A percentile compares a stretch with the other conserved stretches of the same genome.
These are phyloP conservation scores for Agroathelia rolfsii DNA, from an alignment of 1,284 basidiomycete genomes.

Conservation along the genomic window DNA sequence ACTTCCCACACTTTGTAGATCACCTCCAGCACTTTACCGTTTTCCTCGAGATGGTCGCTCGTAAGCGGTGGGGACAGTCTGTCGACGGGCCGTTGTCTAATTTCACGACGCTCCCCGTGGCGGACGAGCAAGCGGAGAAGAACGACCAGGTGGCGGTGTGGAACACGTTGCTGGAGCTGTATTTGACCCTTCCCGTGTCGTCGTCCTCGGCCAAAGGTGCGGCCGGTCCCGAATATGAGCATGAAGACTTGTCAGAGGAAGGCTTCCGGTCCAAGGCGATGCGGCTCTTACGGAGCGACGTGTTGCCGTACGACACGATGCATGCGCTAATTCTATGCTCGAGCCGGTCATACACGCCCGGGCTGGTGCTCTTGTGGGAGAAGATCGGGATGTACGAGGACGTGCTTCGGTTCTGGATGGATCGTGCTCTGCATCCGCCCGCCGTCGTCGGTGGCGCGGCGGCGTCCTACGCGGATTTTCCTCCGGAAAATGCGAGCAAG, in stretches of 20 bases:
- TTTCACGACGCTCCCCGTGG: background rate
- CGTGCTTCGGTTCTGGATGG: slow-evolving; percentile 88
- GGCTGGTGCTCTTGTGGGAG: slow-evolving; percentile 88
- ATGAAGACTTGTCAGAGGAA: too few species aligned
- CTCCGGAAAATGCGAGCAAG: slow-evolving; percentile 35
- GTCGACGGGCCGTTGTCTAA: slow-evolving; percentile 32
- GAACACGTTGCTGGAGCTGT: slow-evolving; percentile 94
- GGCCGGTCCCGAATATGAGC: slow-evolving; percentile 5
- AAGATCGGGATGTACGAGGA: slow-evolving; percentile 94
- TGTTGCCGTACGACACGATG: slow-evolving; percentile 78
- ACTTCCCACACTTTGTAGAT: slow-evolving; percentile 93
- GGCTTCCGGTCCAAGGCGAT: slow-evolving; percentile 49
- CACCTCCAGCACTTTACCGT: slow-evolving; percentile 76
- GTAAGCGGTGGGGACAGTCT: slow-evolving; percentile 72
- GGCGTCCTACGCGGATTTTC: background rate
- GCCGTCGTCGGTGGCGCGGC: slow-evolving; percentile 18
- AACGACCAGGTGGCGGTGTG: slow-evolving; percentile 82
- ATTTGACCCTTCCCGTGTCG: slow-evolving; percentile 49
- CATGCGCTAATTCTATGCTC: slow-evolving; percentile 94
- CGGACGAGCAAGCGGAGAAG: slow-evolving; percentile 46
- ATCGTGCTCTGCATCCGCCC: slow-evolving; percentile 46
- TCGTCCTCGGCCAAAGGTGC: slow-evolving; percentile 10
- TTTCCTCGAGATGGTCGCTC: slow-evolving; percentile 85
- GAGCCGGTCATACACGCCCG: slow-evolving; percentile 70
- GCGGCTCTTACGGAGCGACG: slow-evolving; percentile 48